phyloP scores from a whole-genome alignment of 768 basidiomycete genomes.

The Saitozyma podzolica region DNA sequence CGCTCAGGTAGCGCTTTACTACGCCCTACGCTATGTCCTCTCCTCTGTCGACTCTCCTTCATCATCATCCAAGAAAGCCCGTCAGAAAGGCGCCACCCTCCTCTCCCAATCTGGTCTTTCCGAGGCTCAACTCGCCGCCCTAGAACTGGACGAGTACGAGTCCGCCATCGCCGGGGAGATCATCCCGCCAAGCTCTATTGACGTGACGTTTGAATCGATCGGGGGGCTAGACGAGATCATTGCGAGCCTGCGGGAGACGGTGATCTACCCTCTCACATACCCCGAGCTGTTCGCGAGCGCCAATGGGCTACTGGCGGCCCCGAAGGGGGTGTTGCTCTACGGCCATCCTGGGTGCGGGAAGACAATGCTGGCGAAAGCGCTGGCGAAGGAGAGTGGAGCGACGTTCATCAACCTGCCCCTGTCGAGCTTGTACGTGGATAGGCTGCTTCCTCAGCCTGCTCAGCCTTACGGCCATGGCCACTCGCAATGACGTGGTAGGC shows the following conservation, averaged over 20 bases:
- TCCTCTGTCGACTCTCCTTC: constrained; percentile 47
- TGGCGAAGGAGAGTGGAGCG: constrained; percentile 95
- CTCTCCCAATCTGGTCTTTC: constrained; percentile 49
- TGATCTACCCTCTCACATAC: constrained; percentile 90
- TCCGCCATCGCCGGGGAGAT: constrained; percentile 88
- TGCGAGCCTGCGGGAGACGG: constrained; percentile 83
- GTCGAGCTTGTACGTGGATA: constrained; percentile 59
- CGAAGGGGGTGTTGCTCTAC: constrained; percentile 92
- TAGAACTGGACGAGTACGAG: constrained; percentile 92
- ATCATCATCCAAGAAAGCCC: constrained; percentile 50
- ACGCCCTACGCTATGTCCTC: constrained; percentile 52
- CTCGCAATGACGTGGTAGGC: too few species aligned
- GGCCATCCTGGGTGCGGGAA: constrained; percentile 99
- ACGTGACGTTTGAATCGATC: constrained; percentile 63
- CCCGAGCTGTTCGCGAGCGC: constrained; percentile 83
- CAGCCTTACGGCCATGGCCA: constrained; percentile 5
- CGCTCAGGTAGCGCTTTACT: constrained; percentile 52
- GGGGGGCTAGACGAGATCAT: constrained; percentile 92
- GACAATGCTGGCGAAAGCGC: constrained; percentile 98
- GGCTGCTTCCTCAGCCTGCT: neutral
- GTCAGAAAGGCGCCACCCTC: constrained; percentile 50
- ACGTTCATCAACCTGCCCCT: constrained; percentile 89
- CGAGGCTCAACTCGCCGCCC: constrained; percentile 46
- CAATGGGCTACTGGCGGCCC: constrained; percentile 70
- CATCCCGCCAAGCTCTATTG: constrained; percentile 56